Percentiles rank a stretch among this genome's conserved stretches.
Conservation (phyloP, 78 protist genomes). For the Dictyostelium intermedium region DNA sequence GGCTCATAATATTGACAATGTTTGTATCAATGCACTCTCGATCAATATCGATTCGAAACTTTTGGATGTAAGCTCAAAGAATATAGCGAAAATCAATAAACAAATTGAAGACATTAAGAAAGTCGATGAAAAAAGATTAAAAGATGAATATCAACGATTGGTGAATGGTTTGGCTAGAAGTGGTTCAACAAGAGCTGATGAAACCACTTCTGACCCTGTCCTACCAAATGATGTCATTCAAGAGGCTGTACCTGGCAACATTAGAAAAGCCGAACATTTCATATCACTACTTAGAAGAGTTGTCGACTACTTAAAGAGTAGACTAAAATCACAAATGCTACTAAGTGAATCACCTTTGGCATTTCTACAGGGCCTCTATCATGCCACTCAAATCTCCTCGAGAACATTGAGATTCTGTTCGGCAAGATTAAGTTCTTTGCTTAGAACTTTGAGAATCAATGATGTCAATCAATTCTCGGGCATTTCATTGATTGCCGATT, state of each 20-base stretch:
- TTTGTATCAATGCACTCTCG: slow-evolving; percentile 96
- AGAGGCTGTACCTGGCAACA: slow-evolving; percentile 97
- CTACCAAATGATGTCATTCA: slow-evolving; percentile 86
- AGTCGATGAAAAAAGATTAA: slow-evolving; percentile 68
- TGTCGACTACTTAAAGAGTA: slow-evolving; percentile 82
- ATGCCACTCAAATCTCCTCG: slow-evolving; percentile 29
- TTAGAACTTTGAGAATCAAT: slow-evolving; percentile 93
- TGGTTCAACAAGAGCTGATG: slow-evolving; percentile 34
- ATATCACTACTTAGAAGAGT: slow-evolving; percentile 82
- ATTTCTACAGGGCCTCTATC: slow-evolving; percentile 74
- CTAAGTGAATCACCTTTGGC: slow-evolving; percentile 83
- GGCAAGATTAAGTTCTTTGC: slow-evolving; percentile 92
- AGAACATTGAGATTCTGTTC: slow-evolving; percentile 76
- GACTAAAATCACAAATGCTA: slow-evolving; percentile 38
- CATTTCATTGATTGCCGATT: slow-evolving; percentile 82
- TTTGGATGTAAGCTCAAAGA: slow-evolving; percentile 32
- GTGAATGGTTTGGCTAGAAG: slow-evolving; percentile 70
- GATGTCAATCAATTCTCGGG: slow-evolving; percentile 87
- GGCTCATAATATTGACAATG: slow-evolving; percentile 99
- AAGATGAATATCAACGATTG: slow-evolving; percentile 49
- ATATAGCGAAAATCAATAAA: slow-evolving; percentile 33
- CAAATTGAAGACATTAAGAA: slow-evolving; percentile 31
- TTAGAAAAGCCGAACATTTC: slow-evolving; percentile 92
- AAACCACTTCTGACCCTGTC: slow-evolving; percentile 48
- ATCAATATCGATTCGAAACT: slow-evolving; percentile 61